Base-by-base conservation (phyloP, 176 grass and related monocot species). In the Aechmea fasciata region DNA sequence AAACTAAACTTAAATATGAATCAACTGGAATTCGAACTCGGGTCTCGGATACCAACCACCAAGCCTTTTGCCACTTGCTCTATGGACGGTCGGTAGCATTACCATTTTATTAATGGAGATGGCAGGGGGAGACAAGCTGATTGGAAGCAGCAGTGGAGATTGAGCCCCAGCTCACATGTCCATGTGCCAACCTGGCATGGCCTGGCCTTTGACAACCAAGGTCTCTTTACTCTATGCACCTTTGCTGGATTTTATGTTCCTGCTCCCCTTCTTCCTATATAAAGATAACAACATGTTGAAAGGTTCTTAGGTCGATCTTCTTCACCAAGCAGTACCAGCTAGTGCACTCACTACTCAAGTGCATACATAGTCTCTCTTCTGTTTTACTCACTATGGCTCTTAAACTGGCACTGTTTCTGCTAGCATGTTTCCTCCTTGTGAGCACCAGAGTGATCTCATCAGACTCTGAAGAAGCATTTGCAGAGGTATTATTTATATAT, bases 371-470 rank as follows among this genome's bases (percentile, higher is more conserved):
- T n/a, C n/a, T 54, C 48, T 48, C 17, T 70, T 1, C 24, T 33
- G 17, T n/a, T 47, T 59, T 47, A 53, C 17, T 50, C 65, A 41
- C 63, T 19, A 82, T 82, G 79, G 79, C 79, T 53, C 19, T 66
- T 23, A 82, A 82, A 17, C 55, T 71, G 57, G 23, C 79, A 66
- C 1, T 76, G 20, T 82, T 82, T 6, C 49, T 82, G 0, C 47
- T 82, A 51, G 79, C 55, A 64, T 82, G 67, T 24, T 71, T 76
- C 66, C 66, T 82, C 66, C 64, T 82, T 13, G 23, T 71, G 9
- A 71, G 72, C 64, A 66, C 57, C 29, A 75, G 67, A 71, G 79
- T n/a, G n/a, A n/a, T 82, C 33, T 70, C 72, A 2, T 82, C 79
- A 4, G 48, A 74, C 33, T 25, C 25, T 14, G 78, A 63, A 62